Base-by-base conservation (phyloP, 2,329 filamentous ascomycete species). In the Fusarium bulbicola region DNA sequence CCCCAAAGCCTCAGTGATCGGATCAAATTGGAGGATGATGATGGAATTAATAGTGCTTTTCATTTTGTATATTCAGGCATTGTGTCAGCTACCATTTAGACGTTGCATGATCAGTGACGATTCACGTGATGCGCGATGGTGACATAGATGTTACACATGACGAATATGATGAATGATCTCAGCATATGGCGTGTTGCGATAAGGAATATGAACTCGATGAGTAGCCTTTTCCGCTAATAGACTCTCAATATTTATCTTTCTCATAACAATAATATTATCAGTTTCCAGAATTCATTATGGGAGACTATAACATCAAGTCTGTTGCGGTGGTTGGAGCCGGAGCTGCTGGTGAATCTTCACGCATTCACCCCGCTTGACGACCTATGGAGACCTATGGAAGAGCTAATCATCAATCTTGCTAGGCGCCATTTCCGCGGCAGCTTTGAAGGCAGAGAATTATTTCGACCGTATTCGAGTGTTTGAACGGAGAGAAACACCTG, bases 381-480 rank as follows among this genome's bases (percentile, higher is more conserved):
- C 2, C 6, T 28, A 14, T 8, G 4, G 6, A 7, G 15, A 26
- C 2, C 6, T 28, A 14, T 8, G 4, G 6, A 7, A 16, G 3
- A 7, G 16, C 28, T 53, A 14, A 68, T n/a, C 11, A 20, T 21
- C 32, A 1, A 16, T 32, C 3, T 14, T 14, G 7, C 9, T 5
- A 87, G 86, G 86, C n/a, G 83, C 85, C 5, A 78, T 85, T 4
- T 83, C 86, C 0, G 85, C 85, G 1, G 84, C 85, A 0, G 85
- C 86, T 3, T 79, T 88, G 18, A 81, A 84, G 36, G 82, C 84
- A 0, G 85, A 86, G 72, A 81, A 82, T 15, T 84, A 81, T 49
- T 86, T 84, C 73, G 81, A 85, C 14, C 74, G 73, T 1, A 84
- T 85, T 14, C 78, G 76, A 5, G 82, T 86, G 0, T 86, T 84